phyloP scores from a whole-genome alignment of 352 stramenopile genomes.

The Globisporangium uncinulatum region DNA sequence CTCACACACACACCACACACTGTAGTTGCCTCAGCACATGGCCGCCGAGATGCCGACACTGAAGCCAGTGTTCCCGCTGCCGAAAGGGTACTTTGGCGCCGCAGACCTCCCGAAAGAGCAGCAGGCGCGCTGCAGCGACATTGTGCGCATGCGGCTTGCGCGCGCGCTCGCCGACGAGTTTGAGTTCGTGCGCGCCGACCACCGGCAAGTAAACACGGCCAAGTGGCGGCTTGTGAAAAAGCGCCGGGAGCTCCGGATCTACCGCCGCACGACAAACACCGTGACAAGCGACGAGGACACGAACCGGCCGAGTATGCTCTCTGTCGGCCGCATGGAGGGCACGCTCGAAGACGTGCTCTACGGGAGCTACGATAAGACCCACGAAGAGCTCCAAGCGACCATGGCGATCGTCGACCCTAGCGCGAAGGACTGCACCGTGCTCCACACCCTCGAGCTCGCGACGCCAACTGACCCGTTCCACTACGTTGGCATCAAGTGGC shows the following conservation, averaged over 20 bases:
- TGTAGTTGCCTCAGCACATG: not conserved
- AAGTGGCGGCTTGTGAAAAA: conserved; percentile 46
- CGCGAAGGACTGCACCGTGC: conserved; percentile 28
- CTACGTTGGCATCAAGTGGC: conserved; percentile 48
- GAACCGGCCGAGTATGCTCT: conserved; percentile 19
- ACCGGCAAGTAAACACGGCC: conserved; percentile 23
- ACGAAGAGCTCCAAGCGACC: conserved; percentile 32
- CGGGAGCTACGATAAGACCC: conserved; percentile 26
- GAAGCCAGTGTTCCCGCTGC: conserved; percentile 18
- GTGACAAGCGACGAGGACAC: conserved; percentile 11
- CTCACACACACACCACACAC: not conserved
- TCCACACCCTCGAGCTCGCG: conserved; percentile 34
- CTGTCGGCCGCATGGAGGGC: conserved; percentile 30
- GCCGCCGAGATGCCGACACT: conserved; percentile 3
- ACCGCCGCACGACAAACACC: conserved; percentile 15
- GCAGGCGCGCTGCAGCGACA: conserved; percentile 21
- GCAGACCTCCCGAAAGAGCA: conserved; percentile 23
- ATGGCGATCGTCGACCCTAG: conserved; percentile 22
- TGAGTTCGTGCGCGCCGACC: conserved; percentile 16
- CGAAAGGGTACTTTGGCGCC: conserved; percentile 22
- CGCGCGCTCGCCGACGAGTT: conserved; percentile 27
- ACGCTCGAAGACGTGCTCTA: conserved; percentile 48
- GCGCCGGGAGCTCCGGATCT: conserved; percentile 35
- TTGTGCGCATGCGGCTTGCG: conserved; percentile 25
- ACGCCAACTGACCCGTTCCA: conserved; percentile 32